These are phyloP conservation scores for Linnemannia elongata DNA, from an alignment of 192 early-diverging fungal species.

Conservation along the genomic window DNA sequence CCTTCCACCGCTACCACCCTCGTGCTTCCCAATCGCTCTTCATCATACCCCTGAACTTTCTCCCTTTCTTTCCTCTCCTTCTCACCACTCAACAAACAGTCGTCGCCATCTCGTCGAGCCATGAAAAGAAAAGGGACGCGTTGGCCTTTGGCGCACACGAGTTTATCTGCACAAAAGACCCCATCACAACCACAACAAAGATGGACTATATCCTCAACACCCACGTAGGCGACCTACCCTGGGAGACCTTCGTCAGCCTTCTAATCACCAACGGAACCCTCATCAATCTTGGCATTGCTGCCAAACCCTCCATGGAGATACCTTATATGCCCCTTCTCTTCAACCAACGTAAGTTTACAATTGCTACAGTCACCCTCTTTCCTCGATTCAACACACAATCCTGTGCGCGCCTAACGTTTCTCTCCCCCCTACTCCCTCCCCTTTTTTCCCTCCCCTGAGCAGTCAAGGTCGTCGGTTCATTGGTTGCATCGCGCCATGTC, in stretches of 20 bases:
- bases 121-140: conserved; percentile 68
- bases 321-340: conserved; percentile 35
- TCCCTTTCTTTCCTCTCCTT: background rate
- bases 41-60: conserved; percentile 19
- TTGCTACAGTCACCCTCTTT: background rate
- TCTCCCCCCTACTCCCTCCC: background rate
- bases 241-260: conserved; percentile 56
- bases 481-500: conserved; percentile 72
- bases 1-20: background rate
- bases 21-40: background rate
- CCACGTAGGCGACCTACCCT: conserved; percentile 47
- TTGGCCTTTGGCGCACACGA: conserved; percentile 68
- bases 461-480: conserved; percentile 70
- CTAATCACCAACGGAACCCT: conserved; percentile 61
- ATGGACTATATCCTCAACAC: conserved; percentile 66
- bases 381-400: no score
- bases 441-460: conserved; percentile 56
- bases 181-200: conserved; percentile 43
- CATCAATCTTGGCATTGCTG: conserved; percentile 62
- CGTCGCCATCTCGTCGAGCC: conserved; percentile 38
- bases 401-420: background rate
- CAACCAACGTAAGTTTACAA: conserved; percentile 33
- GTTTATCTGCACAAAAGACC: conserved; percentile 59
- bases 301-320: conserved; percentile 54
- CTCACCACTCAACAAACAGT: conserved; percentile 6